Evolutionary conservation across 441 rosid species (phyloP).

Genomic region (Codiaeum variegatum): DNA sequence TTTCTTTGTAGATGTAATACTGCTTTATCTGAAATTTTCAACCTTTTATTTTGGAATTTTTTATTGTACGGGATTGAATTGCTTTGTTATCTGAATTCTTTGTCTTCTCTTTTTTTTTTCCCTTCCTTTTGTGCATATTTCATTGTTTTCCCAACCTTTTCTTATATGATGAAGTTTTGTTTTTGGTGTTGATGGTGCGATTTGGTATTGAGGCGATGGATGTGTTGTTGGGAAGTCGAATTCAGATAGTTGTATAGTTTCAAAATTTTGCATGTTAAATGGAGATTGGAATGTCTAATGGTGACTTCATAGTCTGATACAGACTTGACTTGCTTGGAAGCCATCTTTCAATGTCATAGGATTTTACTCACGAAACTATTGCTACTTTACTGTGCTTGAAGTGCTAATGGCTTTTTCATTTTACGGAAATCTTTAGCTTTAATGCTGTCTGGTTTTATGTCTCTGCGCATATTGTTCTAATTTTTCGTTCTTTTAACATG

Average conservation of each 20-base stretch:
- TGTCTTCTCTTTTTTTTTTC: background rate
- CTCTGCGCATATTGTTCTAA: slow-evolving; percentile 6
- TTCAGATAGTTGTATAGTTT: background rate
- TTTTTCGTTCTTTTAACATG: slow-evolving; percentile 22
- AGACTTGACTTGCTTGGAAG: background rate
- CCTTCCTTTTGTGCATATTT: background rate
- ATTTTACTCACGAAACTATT: background rate
- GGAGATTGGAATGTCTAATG: background rate
- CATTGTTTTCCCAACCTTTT: background rate
- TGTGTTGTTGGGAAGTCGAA: background rate
- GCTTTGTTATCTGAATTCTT: background rate
- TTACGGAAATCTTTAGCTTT: background rate
- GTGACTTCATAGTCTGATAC: background rate
- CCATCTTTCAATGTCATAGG: background rate
- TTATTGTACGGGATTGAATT: background rate
- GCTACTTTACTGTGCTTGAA: background rate
- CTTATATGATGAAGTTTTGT: background rate
- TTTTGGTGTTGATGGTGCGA: background rate
- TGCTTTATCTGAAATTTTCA: background rate
- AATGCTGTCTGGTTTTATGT: background rate
- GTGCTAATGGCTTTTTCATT: background rate
- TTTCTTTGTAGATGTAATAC: background rate
- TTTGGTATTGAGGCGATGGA: background rate
- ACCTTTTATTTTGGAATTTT: background rate
- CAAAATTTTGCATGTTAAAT: background rate